These are phyloP conservation scores for Rosa persica DNA, from an alignment of 306 rosid genomes.

Conservation along the genomic window DNA sequence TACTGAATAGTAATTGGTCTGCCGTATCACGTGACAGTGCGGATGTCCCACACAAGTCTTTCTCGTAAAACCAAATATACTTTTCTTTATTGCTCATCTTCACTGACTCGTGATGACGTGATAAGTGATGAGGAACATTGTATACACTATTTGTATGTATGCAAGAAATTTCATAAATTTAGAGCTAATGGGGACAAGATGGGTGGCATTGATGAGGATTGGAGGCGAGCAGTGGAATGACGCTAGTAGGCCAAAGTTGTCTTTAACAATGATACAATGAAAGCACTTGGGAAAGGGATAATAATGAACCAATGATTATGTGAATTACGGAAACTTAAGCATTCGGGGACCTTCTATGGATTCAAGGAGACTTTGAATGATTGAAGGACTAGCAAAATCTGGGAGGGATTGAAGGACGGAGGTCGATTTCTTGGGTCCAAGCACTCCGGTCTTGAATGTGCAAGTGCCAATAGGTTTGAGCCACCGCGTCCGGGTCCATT, in stretches of 20 bases:
- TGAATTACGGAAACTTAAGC: not conserved
- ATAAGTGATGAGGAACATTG: not conserved
- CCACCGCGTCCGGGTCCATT: conserved; percentile 85
- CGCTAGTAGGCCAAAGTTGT: conserved; percentile 2
- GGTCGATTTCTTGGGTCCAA: conserved; percentile 95
- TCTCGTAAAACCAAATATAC: not conserved
- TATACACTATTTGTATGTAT: not conserved
- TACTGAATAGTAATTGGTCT: too few relatives aligned
- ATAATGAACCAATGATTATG: not conserved
- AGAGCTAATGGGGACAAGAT: not conserved
- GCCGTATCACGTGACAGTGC: too few relatives aligned
- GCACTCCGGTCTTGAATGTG: conserved; percentile 77
- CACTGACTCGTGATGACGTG: not conserved
- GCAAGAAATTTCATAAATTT: not conserved
- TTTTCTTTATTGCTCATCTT: not conserved
- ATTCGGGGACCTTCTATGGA: not conserved
- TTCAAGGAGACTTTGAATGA: not conserved
- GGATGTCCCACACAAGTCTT: too few relatives aligned
- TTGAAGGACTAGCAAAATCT: conserved; percentile 36
- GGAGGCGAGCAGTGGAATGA: not conserved
- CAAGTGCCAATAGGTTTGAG: conserved; percentile 91
- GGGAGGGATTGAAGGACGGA: conserved; percentile 55
- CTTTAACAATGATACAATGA: not conserved
- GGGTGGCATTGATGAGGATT: not conserved
- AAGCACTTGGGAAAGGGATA: not conserved